Conservation (phyloP, 163 green algal species). For the Scenedesmus sp. region DNA sequence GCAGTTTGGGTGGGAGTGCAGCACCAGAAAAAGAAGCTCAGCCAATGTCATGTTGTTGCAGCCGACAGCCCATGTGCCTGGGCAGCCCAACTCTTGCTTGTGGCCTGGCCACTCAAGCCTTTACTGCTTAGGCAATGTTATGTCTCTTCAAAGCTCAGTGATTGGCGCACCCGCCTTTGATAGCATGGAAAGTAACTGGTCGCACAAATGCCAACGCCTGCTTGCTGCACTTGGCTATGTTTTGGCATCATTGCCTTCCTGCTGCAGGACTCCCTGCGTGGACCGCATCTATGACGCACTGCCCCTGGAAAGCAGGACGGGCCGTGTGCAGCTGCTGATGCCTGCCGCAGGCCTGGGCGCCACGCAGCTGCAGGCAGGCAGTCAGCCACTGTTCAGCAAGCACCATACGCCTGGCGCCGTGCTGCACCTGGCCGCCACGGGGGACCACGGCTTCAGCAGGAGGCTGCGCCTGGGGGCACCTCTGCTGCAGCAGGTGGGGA, state of each 20-base stretch:
- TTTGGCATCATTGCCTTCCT: too few species aligned
- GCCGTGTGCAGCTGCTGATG: conserved; percentile 75
- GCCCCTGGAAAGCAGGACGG: conserved; percentile 75
- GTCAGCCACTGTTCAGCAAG: not conserved
- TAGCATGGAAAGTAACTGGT: too few species aligned
- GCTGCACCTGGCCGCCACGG: conserved; percentile 89
- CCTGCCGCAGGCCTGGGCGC: conserved; percentile 51
- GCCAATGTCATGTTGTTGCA: too few species aligned
- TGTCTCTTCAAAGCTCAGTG: too few species aligned
- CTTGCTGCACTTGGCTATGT: not conserved
- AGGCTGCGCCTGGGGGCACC: conserved; percentile 76
- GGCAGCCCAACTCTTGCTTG: not conserved
- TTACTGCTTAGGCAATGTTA: too few species aligned
- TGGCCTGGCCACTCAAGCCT: not conserved
- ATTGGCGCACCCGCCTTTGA: too few species aligned
- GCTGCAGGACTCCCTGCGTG: conserved; percentile 67
- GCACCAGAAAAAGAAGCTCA: not conserved
- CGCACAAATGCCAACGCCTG: not conserved
- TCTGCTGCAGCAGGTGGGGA: conserved; percentile 74
- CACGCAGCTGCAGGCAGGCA: conserved; percentile 8
- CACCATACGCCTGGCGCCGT: conserved; percentile 59
- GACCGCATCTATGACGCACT: conserved; percentile 80
- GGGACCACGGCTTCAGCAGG: conserved; percentile 84
- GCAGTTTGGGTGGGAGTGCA: not conserved
- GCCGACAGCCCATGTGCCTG: not conserved